Evolutionary conservation across 1,284 basidiomycete genomes (phyloP), one percentile per base, ranked within the genome.

Genomic region (Trichosporon sp.): DNA sequence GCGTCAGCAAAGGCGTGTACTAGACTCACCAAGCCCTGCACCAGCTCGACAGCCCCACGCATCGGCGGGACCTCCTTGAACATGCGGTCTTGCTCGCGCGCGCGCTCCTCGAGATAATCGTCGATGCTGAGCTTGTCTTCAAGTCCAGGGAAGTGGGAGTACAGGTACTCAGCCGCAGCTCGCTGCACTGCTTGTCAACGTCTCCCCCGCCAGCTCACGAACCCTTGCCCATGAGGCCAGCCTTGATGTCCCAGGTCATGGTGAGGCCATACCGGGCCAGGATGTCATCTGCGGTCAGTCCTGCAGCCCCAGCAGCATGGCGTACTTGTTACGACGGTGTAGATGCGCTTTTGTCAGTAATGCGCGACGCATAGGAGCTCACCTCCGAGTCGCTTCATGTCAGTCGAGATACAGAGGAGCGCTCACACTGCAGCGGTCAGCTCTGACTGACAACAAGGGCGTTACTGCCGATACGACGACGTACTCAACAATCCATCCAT

Each of bases 161-260:
- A 78, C 65, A 83, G 77, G 71, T 81, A 81, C 64, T 80, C 77
- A 1, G 79, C 77, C 5, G 83, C 79, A 56, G 78, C 73, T 6
- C 76, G 71, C 43, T 77, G 75, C 26, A 79, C 81, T 19, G 26
- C 12, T 1, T 1, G 19, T 66, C 16, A 35, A 26, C 10, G 11
- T 19, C 63, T 1, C 6, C 6, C 10, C 2, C 38, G 38, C 38
- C 8, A 26, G 38, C 11, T 31, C n/a, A 54, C 77, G 69, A 68
- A 83, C 83, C 76, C 65, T 81, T 83, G 48, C 84, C 83, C 84
- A 85, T 85, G 14, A 82, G 73, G 2, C 82, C 81, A 19, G 81
- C 70, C 75, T 85, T 85, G 76, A 84, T 81, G 70, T 81, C 82
- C 84, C 84, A 84, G 1, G 80, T 80, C 77, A 83, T 80, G 66